Percentiles rank a stretch among this genome's conserved stretches.
Conservation (phyloP, 306 rosid species). For the Cucurbita maxima region DNA sequence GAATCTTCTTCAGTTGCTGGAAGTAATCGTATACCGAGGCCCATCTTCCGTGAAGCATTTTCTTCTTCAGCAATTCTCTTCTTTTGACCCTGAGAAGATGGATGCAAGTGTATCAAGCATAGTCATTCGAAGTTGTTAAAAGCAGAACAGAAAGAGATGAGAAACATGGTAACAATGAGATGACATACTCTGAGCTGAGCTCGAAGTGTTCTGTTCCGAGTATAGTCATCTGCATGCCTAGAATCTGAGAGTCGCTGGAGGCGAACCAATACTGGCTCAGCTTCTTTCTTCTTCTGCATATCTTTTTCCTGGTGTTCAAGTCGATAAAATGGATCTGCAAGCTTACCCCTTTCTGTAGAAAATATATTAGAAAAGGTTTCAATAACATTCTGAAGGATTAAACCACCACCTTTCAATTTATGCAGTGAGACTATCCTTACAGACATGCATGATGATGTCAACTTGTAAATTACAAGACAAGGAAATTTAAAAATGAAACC, state of each 20-base stretch:
- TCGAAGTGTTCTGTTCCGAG: conserved; percentile 54
- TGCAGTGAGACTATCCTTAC: not conserved
- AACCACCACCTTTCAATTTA: not conserved
- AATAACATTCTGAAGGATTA: not conserved
- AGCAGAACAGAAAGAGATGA: conserved; percentile 5
- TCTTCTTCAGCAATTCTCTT: conserved; percentile 87
- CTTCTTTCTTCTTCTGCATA: conserved; percentile 78
- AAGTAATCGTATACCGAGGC: conserved; percentile 62
- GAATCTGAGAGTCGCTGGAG: conserved; percentile 65
- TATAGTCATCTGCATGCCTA: conserved; percentile 68
- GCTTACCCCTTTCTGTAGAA: conserved; percentile 56
- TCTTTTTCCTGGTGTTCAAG: conserved; percentile 89
- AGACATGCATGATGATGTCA: not conserved
- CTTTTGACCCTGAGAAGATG: conserved; percentile 61
- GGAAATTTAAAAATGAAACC: not conserved
- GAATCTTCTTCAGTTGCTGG: conserved; percentile 53
- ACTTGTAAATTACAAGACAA: not conserved
- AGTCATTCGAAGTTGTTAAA: not conserved
- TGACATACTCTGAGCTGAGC: conserved; percentile 60
- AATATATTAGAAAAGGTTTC: not conserved
- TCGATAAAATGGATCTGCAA: conserved; percentile 89
- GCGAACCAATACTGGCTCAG: conserved; percentile 71
- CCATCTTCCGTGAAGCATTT: conserved; percentile 44
- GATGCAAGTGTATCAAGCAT: not conserved
- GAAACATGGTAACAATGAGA: conserved; percentile 7